Conservation (phyloP, 495 filamentous ascomycete genomes). For the Penicillium ochrochloron region DNA sequence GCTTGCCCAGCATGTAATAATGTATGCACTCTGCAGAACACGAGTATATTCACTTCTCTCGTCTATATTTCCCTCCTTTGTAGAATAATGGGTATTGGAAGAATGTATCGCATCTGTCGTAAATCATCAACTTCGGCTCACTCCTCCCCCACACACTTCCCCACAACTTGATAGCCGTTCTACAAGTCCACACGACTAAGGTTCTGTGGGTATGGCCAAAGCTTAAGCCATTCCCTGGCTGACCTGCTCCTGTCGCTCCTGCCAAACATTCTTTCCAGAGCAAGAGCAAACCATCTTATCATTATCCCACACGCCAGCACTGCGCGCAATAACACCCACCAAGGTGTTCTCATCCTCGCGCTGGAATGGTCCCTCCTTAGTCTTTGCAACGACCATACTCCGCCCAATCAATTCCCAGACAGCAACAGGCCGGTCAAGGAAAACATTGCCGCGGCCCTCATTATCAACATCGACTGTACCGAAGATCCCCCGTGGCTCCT, state of each 20-base stretch:
- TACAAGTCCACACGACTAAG: not conserved
- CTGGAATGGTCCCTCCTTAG: conserved; percentile 53
- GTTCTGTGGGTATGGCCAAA: not conserved
- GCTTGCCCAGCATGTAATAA: not conserved
- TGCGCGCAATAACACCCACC: conserved; percentile 90
- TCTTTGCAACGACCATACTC: conserved; percentile 77
- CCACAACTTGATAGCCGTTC: conserved; percentile 5
- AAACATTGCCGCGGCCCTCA: conserved; percentile 68
- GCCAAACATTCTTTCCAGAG: conserved; percentile 97
- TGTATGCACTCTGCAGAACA: not conserved
- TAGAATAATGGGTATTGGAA: conserved; percentile 18
- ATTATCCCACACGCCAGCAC: conserved; percentile 97
- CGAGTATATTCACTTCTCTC: not conserved
- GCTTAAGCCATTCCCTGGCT: conserved; percentile 77
- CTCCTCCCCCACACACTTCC: not conserved
- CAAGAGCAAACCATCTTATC: conserved; percentile 96
- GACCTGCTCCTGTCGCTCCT: conserved; percentile 91
- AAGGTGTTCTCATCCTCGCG: conserved; percentile 79
- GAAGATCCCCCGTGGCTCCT: conserved; percentile 66
- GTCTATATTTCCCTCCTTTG: not conserved
- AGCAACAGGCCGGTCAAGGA: conserved; percentile 79
- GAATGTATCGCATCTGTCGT: conserved; percentile 11
- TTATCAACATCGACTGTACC: conserved; percentile 72
- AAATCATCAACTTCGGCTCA: not conserved
- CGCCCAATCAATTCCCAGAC: conserved; percentile 96